These are phyloP conservation scores for Cutaneotrichosporon sp. DNA, from an alignment of 1,284 basidiomycete species.

Conservation along the genomic window DNA sequence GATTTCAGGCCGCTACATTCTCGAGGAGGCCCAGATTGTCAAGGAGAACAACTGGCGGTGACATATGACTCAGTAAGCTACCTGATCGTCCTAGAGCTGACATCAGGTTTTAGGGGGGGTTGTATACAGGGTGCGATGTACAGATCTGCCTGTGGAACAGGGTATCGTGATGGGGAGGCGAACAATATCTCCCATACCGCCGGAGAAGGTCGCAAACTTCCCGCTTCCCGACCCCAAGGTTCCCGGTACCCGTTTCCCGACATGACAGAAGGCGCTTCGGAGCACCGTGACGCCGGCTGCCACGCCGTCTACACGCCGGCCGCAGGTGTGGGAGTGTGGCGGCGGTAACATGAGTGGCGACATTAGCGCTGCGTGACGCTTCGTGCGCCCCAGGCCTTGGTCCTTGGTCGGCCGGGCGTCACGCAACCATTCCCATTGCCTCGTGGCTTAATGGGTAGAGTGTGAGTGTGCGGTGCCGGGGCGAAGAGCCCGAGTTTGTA, in stretches of 20 bases:
- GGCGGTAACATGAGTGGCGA: neutral
- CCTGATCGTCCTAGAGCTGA: too few relatives aligned
- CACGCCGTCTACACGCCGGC: neutral
- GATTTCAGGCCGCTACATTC: conserved; percentile 45
- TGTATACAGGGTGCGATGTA: too few relatives aligned
- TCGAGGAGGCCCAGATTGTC: conserved; percentile 54
- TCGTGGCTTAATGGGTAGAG: too few relatives aligned
- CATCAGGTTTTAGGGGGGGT: too few relatives aligned
- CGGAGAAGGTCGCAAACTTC: neutral
- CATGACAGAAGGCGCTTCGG: neutral
- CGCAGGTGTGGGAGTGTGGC: neutral
- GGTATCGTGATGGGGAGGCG: neutral
- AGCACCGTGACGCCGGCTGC: neutral
- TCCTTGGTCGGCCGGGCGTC: too few relatives aligned
- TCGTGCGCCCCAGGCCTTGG: neutral
- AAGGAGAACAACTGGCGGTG: conserved; percentile 56
- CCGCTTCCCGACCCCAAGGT: neutral
- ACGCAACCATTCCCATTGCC: too few relatives aligned
- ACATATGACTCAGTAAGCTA: neutral
- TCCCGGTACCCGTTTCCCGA: neutral
- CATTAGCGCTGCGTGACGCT: neutral
- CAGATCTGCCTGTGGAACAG: too few relatives aligned
- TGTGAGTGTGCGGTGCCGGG: too few relatives aligned
- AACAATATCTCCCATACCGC: neutral
- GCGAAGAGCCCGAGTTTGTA: too few relatives aligned